Evolutionary conservation across 1,139 yeast genomes (phyloP).

Genomic region (Kodamaea fungicola): DNA sequence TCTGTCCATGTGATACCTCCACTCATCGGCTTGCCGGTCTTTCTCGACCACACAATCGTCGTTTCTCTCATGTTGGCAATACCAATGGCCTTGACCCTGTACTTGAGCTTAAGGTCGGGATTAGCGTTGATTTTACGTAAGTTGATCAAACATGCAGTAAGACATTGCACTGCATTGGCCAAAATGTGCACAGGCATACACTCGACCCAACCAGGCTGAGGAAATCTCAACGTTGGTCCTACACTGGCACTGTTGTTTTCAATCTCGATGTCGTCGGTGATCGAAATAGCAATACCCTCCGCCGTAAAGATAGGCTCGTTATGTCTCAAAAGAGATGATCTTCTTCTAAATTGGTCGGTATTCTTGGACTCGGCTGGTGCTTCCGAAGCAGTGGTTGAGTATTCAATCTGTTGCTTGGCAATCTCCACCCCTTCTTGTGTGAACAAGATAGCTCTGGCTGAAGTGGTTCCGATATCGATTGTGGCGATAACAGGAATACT

Average conservation of each 20-base stretch:
- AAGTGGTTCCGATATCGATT: conserved; percentile 91
- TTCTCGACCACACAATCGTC: conserved; percentile 82
- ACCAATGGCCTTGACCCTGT: conserved; percentile 64
- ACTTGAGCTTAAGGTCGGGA: conserved; percentile 46
- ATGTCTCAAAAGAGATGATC: conserved; percentile 47
- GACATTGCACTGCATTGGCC: conserved; percentile 77
- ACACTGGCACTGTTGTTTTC: conserved; percentile 53
- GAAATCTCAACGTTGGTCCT: conserved; percentile 72
- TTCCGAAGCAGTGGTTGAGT: conserved; percentile 68
- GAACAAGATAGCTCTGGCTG: conserved; percentile 87
- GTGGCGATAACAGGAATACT: conserved; percentile 58
- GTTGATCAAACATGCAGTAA: conserved; percentile 60
- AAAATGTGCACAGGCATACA: conserved; percentile 86
- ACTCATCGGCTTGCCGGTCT: conserved; percentile 78
- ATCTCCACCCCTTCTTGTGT: conserved; percentile 69
- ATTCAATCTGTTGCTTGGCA: conserved; percentile 87
- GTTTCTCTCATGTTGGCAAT: conserved; percentile 97
- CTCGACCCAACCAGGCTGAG: conserved; percentile 91
- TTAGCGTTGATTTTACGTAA: conserved; percentile 57
- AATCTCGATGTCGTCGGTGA: conserved; percentile 56
- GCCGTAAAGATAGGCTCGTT: conserved; percentile 63
- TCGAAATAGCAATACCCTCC: conserved; percentile 68
- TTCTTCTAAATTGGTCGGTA: conserved; percentile 51
- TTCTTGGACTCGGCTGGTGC: conserved; percentile 44
- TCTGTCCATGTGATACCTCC: conserved; percentile 97